These are phyloP conservation scores for Royoungia palumana DNA, from an alignment of 768 basidiomycete genomes.

Conservation along the genomic window DNA sequence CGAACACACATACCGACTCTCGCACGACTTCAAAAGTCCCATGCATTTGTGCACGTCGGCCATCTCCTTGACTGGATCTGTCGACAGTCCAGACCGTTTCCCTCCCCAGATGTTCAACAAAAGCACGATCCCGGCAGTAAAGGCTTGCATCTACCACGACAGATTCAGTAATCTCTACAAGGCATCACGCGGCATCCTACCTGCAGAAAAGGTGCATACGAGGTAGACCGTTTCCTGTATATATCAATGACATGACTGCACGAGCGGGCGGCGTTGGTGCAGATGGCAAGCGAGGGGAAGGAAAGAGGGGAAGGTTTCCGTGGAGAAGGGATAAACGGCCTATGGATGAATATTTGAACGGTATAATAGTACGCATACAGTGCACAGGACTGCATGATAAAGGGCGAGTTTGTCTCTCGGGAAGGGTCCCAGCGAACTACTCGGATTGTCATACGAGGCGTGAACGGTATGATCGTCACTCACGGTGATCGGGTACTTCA, in stretches of 20 bases:
- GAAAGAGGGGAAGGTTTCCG: slow-evolving; percentile 45
- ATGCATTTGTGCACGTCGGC: slow-evolving; percentile 52
- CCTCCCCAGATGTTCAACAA: slow-evolving; percentile 57
- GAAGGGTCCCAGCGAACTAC: slow-evolving; percentile 46
- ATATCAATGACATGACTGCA: slow-evolving; percentile 69
- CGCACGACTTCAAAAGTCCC: slow-evolving; percentile 35
- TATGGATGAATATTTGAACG: slow-evolving; percentile 68
- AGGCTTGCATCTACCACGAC: slow-evolving; percentile 36
- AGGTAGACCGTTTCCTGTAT: slow-evolving; percentile 37
- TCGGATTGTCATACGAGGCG: slow-evolving; percentile 4
- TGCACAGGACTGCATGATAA: slow-evolving; percentile 48
- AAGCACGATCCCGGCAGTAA: slow-evolving; percentile 50
- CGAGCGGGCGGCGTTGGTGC: slow-evolving; percentile 80
- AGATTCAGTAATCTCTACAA: neutral
- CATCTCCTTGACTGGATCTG: slow-evolving; percentile 44
- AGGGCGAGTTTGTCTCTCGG: slow-evolving; percentile 31
- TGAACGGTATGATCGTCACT: slow-evolving; percentile 2
- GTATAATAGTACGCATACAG: slow-evolving; percentile 55
- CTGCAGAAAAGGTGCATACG: slow-evolving; percentile 26
- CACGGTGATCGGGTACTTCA: slow-evolving; percentile 50
- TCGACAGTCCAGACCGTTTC: slow-evolving; percentile 39
- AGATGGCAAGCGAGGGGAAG: slow-evolving; percentile 73
- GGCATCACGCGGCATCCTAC: slow-evolving; percentile 14
- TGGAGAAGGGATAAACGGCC: slow-evolving; percentile 72
- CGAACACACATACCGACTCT: slow-evolving; percentile 31